Base-by-base conservation (phyloP, 139 green algal species). In the Desmodesmus armatus region DNA sequence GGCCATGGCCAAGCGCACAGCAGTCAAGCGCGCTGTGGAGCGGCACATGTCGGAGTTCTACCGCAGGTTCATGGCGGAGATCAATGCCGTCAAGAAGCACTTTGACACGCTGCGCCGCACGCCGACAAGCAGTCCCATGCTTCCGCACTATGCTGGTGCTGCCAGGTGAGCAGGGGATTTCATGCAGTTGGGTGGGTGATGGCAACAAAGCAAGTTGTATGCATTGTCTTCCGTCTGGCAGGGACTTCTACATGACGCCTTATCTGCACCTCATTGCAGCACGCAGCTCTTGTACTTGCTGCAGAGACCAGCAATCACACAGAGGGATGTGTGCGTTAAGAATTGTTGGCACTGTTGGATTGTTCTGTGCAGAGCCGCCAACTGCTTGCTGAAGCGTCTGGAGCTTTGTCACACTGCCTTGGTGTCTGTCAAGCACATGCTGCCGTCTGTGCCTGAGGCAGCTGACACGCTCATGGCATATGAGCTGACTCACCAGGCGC, bases 61-160 rank as follows among this genome's bases (percentile, higher is more conserved):
- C 78, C 51, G 27, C 19, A 53, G 73, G 3, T 96, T 96, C 82
- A 92, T 95, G 75, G 76, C 77, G 19, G 95, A 98, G 86, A 92
- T 98, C 70, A 96, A 97, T 82, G 79, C 84, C 35, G 91, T 94
- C 27, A 97, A 96, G 87, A 94, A 95, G 84, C 89, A 94, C 47
- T 95, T 97, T 86, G 94, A 97, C 78, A 71, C 86, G 29, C 83
- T 96, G 4, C 77, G 92, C 35, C 82, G 92, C 23, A 73, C 67
- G 33, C 92, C 93, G 41, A 91, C 92, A 41, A 89, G 93, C 78
- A 90, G 82, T 35, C 91, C 94, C 25, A 77, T 93, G 35, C 85
- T 97, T 55, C 95, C 95, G 15, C 83, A 87, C 44, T 94, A 95
- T 75, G 89, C 94, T 17, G 95, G 94, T 37, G 86, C 89, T 33